Base-by-base conservation (phyloP, 495 filamentous ascomycete species). In the Aspergillus kassunensis region DNA sequence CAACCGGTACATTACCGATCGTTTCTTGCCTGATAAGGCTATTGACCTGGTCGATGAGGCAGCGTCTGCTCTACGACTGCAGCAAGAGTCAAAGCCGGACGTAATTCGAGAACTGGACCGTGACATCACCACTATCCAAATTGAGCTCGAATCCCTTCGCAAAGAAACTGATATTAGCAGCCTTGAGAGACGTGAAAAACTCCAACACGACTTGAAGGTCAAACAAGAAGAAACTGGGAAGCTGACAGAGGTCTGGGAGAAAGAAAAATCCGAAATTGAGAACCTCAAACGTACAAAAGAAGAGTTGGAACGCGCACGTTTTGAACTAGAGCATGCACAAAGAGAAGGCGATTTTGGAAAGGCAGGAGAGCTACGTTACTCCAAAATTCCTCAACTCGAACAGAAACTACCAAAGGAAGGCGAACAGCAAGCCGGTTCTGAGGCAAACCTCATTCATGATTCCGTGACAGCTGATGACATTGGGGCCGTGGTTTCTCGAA, bases 31-130 rank as follows among this genome's bases (percentile, higher is more conserved):
- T 1, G 92, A 97, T 67, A 97, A 97, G 62, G 93, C 93, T 6
- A 98, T 98, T 54, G 93, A 98, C 66, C 65, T 98, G 44, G 89
- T 98, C 56, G 93, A 98, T 63, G 93, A 97, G 70, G 93, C 93
- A 12, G 91, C 93, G 4, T 95, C 89, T 33, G 88, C 89, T 11
- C 73, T 97, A 8, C 80, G 93, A 15, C 68, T 98, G 53, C 93
- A 98, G 63, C 93, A 98, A 66, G 93, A 98, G 69, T 96, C 90
- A 59, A 96, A 95, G 56, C 93, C 93, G 0, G 93, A 98, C 52
- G 82, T 90, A 12, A 97, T 98, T 24, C 83, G 90, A 62, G 82
- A 87, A 44, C 79, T 97, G 16, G 93, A 97, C 60, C 88, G 92
- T 41, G 86, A 89, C 60, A 96, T 98, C 43, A 91, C 96, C 76